Conservation (phyloP, 306 rosid species). For the Cicer arietinum region DNA sequence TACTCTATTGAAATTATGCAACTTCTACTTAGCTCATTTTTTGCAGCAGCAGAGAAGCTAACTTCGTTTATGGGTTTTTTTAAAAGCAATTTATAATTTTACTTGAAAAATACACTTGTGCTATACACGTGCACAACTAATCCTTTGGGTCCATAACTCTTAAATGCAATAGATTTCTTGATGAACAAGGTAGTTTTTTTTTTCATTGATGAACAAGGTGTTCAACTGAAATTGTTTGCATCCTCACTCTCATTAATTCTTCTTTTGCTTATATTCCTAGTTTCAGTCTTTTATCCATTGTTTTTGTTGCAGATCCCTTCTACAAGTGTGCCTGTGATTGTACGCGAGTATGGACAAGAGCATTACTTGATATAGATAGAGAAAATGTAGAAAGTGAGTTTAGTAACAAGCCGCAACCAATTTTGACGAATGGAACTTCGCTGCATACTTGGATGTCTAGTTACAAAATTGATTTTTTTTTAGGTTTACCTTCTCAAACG, state of each 20-base stretch:
- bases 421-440: conserved; percentile 29
- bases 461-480: background rate
- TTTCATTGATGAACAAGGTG: background rate
- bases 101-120: conserved; percentile 18
- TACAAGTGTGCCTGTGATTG: conserved; percentile 85
- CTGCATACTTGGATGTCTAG: background rate
- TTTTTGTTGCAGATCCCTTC: conserved; percentile 71
- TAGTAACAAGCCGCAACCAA: background rate
- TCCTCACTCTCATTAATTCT: background rate
- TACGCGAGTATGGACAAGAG: conserved; percentile 75
- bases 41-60: background rate
- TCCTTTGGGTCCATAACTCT: background rate
- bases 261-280: background rate
- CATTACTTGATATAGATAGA: conserved; percentile 58
- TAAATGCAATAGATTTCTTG: conserved; percentile 19
- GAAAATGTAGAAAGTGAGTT: conserved; percentile 17
- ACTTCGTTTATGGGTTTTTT: background rate
- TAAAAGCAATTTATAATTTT: background rate
- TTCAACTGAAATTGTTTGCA: background rate
- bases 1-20: background rate
- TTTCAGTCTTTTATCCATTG: background rate
- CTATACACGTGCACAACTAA: background rate
- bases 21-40: conserved; percentile 2
- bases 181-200: background rate
- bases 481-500: background rate